Evolutionary conservation across 2,329 filamentous ascomycete genomes (phyloP).

Genomic region (Arthrobotrys musiformis): DNA sequence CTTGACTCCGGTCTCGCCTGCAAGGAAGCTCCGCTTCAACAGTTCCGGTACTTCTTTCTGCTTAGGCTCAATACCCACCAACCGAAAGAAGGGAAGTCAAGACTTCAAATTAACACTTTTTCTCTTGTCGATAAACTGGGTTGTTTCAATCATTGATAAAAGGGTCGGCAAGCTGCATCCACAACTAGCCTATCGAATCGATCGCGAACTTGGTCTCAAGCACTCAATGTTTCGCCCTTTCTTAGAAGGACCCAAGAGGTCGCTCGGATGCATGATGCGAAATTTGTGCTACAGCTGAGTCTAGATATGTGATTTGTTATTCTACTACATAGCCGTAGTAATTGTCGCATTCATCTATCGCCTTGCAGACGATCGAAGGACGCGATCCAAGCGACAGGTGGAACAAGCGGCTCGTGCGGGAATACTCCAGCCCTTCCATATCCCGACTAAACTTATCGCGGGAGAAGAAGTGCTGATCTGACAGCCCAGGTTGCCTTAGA

Average conservation of each 20-base stretch:
- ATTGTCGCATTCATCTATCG: not conserved
- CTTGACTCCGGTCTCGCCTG: constrained; percentile 38
- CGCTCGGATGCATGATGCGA: not conserved
- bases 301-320: not conserved
- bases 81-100: constrained; percentile 21
- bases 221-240: constrained; percentile 36
- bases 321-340: not conserved
- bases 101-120: constrained; percentile 1
- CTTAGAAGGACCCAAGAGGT: constrained; percentile 5
- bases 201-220: constrained; percentile 12
- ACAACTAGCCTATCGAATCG: constrained; percentile 5
- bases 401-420: constrained; percentile 44
- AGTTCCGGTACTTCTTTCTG: constrained; percentile 30
- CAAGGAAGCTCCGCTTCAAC: constrained; percentile 43
- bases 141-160: constrained; percentile 16
- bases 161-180: not conserved
- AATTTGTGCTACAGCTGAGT: constrained; percentile 18
- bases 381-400: constrained; percentile 40
- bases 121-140: constrained; percentile 19
- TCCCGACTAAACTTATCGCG: constrained; percentile 18
- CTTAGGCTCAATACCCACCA: constrained; percentile 43
- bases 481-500: constrained; percentile 25
- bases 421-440: constrained; percentile 9
- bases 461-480: constrained; percentile 29
- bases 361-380: constrained; percentile 19